Percentiles rank a stretch among this genome's conserved stretches.
These are phyloP conservation scores for Gilbertella persicaria DNA, from an alignment of 371 early-diverging fungal genomes.

Conservation along the genomic window DNA sequence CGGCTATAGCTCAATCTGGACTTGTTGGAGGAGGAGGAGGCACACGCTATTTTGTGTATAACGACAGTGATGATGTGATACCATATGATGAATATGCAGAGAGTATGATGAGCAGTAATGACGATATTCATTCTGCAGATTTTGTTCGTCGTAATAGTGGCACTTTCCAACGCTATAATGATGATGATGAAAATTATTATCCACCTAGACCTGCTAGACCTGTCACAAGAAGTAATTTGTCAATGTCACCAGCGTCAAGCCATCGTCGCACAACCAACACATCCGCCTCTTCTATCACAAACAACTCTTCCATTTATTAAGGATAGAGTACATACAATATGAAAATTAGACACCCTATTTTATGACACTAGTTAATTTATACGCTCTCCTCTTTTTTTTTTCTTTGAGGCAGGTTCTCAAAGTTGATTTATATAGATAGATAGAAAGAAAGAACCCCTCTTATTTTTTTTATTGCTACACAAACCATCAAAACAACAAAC, in stretches of 20 bases:
- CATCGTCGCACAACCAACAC: neutral
- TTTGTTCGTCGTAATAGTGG: slow-evolving; percentile 9
- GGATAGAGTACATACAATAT: neutral
- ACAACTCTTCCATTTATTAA: neutral
- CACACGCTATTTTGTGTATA: slow-evolving; percentile 15
- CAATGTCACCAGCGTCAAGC: neutral
- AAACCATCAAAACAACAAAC: neutral
- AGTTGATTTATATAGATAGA: neutral
- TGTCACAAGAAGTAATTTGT: slow-evolving; percentile 7
- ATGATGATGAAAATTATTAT: slow-evolving; percentile 4
- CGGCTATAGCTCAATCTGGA: neutral
- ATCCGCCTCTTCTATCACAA: neutral
- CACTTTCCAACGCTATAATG: slow-evolving; percentile 1
- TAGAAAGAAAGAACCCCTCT: neutral
- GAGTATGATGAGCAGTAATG: slow-evolving; percentile 9
- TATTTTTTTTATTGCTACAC: neutral
- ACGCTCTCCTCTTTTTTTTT: neutral
- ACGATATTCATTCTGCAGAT: slow-evolving; percentile 19
- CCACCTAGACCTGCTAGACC: slow-evolving; percentile 16
- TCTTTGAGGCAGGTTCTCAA: neutral
- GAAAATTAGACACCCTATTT: too few species aligned
- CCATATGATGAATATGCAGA: slow-evolving; percentile 23
- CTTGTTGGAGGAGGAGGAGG: neutral
- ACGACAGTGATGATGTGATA: slow-evolving; percentile 20
- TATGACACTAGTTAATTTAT: neutral